Evolutionary conservation across 1,139 yeast species (phyloP).

Genomic region (Geotrichum histeridarum): DNA sequence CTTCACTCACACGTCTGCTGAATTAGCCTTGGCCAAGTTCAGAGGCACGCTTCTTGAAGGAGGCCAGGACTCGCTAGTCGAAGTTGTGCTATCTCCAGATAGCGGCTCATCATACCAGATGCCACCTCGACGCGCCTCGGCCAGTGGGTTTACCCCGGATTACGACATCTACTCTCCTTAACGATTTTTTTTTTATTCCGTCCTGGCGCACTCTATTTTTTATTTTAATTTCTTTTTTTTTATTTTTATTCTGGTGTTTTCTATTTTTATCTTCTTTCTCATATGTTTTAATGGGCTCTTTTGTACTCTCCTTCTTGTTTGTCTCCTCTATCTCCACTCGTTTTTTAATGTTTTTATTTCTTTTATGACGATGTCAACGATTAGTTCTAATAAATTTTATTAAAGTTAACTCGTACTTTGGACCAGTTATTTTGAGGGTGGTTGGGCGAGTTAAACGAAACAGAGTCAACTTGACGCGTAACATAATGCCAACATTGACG

Average conservation of each 20-base stretch:
- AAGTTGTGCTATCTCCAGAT: background rate
- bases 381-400: no score
- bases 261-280: background rate
- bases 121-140: background rate
- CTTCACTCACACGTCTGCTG: constrained; percentile 73
- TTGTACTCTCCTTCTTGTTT: no score
- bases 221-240: background rate
- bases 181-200: background rate
- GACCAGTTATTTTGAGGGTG: no score
- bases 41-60: background rate
- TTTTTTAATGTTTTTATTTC: no score
- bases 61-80: background rate
- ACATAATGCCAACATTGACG: no score
- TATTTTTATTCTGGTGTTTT: background rate
- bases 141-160: constrained; percentile 1
- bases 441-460: no score
- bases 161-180: background rate
- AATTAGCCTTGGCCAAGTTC: constrained; percentile 66
- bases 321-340: no score
- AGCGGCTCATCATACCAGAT: no score
- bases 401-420: no score
- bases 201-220: background rate
- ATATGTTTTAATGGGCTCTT: no score
- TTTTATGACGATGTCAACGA: no score
- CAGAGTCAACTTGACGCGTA: no score